Conservation (phyloP, 208 protist genomes). For the Vickermania spadyakhi region DNA sequence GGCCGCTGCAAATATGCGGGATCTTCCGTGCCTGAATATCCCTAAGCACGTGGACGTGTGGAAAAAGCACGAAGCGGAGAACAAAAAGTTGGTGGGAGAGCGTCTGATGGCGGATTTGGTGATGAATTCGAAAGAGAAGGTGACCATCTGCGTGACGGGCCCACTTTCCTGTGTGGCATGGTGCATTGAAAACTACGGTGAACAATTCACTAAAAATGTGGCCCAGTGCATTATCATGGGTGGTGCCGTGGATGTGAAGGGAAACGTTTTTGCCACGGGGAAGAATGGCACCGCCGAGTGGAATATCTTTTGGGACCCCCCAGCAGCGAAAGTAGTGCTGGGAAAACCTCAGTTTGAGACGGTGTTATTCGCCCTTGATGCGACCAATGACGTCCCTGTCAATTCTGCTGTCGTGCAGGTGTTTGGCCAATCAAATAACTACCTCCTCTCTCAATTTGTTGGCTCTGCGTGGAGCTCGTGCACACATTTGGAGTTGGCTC, state of each 20-base stretch:
- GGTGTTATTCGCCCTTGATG: slow-evolving; percentile 79
- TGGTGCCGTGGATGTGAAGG: slow-evolving; percentile 67
- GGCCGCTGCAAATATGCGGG: slow-evolving; percentile 76
- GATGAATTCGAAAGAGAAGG: slow-evolving; percentile 49
- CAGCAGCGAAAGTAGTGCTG: slow-evolving; percentile 62
- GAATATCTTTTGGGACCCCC: slow-evolving; percentile 88
- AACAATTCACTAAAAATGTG: slow-evolving; percentile 62
- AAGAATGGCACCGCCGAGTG: slow-evolving; percentile 80
- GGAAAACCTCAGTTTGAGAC: slow-evolving; percentile 28
- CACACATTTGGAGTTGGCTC: slow-evolving; percentile 56
- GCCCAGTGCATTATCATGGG: slow-evolving; percentile 86
- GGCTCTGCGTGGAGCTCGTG: slow-evolving; percentile 70
- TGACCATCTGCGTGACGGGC: slow-evolving; percentile 84
- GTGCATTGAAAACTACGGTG: slow-evolving; percentile 76
- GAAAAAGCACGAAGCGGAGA: slow-evolving; percentile 25
- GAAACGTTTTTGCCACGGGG: slow-evolving; percentile 71
- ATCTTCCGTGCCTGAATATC: slow-evolving; percentile 76
- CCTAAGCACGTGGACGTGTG: slow-evolving; percentile 36
- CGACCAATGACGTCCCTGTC: slow-evolving; percentile 79
- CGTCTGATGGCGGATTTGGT: slow-evolving; percentile 71
- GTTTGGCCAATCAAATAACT: slow-evolving; percentile 75
- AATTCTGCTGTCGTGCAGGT: slow-evolving; percentile 45
- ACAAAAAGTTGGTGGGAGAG: slow-evolving; percentile 56
- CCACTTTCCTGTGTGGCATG: slow-evolving; percentile 79
- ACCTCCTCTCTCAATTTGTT: slow-evolving; percentile 79